Conservation (phyloP, 305 asterid genomes). For the Caryopteris hybrid region DNA sequence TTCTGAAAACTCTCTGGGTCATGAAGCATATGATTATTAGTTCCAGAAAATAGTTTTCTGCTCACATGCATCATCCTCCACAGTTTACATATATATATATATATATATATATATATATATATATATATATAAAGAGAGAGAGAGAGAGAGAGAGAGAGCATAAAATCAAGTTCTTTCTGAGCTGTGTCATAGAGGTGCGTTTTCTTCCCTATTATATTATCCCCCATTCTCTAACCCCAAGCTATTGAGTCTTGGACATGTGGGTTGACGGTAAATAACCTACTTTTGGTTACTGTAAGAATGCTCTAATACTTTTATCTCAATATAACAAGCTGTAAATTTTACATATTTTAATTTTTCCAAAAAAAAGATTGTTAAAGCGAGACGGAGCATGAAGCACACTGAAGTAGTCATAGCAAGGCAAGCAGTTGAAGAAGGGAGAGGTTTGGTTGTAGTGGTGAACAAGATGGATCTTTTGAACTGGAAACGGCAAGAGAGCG, state of each 20-base stretch:
- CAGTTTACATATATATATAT: no score
- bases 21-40: background rate
- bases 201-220: background rate
- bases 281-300: background rate
- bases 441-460: slow-evolving; percentile 81
- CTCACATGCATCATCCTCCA: background rate
- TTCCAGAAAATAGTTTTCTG: background rate
- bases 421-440: slow-evolving; percentile 92
- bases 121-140: no score
- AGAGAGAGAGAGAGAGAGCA: no score
- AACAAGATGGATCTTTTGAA: slow-evolving; percentile 86
- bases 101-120: no score
- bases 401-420: slow-evolving; percentile 95
- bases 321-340: background rate
- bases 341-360: background rate
- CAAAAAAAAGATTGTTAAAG: slow-evolving; percentile 53
- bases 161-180: background rate
- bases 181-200: background rate
- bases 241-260: background rate
- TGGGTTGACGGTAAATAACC: background rate
- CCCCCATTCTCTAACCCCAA: background rate
- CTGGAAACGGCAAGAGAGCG: slow-evolving; percentile 55
- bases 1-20: background rate
- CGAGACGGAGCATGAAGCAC: slow-evolving; percentile 80
- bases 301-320: background rate